Evolutionary conservation across 2,329 filamentous ascomycete genomes (phyloP).

Genomic region (Albophoma yamanashiensis): DNA sequence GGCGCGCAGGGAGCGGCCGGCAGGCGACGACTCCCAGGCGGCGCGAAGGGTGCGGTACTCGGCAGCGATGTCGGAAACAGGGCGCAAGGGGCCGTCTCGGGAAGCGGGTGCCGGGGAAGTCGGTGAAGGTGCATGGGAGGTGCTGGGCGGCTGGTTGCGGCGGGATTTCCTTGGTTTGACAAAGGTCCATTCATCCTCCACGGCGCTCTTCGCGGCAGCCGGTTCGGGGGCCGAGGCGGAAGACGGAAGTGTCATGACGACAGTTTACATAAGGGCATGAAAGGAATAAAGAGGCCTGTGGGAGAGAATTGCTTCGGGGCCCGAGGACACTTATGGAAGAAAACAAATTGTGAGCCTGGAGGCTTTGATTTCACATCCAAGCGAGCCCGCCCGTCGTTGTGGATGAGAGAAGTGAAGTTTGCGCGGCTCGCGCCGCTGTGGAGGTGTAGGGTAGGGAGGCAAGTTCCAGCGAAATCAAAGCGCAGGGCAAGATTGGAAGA

Average conservation of each 20-base stretch:
- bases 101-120: background rate
- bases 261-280: background rate
- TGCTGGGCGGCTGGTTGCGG: conserved; percentile 2
- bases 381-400: background rate
- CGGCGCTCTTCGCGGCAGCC: background rate
- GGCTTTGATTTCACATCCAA: background rate
- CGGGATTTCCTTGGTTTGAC: background rate
- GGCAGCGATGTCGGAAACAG: conserved; percentile 15
- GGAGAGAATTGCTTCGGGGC: background rate
- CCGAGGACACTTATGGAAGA: background rate
- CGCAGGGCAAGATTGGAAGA: too few species aligned
- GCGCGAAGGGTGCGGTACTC: conserved; percentile 16
- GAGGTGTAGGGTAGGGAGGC: background rate
- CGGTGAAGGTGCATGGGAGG: background rate
- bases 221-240: background rate
- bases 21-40: conserved; percentile 15
- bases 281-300: background rate
- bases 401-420: background rate
- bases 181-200: background rate
- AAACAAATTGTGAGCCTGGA: background rate
- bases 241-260: background rate
- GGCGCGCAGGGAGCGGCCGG: conserved; percentile 19
- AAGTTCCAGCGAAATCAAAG: too few species aligned
- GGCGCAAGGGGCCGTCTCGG: conserved; percentile 4
- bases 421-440: background rate